Evolutionary conservation across 164 flowering plant species (phyloP).

Genomic region (Taxillus chinensis): DNA sequence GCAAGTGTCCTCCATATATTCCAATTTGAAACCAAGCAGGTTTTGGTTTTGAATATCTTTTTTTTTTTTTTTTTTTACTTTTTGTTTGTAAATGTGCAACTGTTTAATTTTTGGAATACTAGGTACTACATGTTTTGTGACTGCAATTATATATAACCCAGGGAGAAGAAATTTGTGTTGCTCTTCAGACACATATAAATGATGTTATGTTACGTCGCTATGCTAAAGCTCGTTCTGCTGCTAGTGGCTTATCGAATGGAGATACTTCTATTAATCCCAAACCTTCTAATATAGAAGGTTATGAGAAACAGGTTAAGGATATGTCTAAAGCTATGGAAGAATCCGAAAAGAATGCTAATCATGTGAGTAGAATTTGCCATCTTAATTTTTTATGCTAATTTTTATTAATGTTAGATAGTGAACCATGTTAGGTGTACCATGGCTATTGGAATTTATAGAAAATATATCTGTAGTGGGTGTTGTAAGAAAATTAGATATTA

Average conservation of each 20-base stretch:
- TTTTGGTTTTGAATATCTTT: conserved; percentile 9
- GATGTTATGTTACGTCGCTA: conserved; percentile 98
- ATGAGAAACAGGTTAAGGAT: conserved; percentile 74
- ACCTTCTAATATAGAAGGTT: conserved; percentile 39
- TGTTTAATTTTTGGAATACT: too few species aligned
- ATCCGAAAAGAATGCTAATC: conserved; percentile 55
- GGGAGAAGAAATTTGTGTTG: conserved; percentile 99
- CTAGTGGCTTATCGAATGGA: conserved; percentile 56
- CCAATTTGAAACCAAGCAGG: conserved; percentile 99
- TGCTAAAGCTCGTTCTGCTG: conserved; percentile 80
- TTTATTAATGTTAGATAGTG: not conserved
- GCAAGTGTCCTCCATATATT: conserved; percentile 98
- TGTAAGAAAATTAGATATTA: too few species aligned
- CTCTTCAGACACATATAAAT: conserved; percentile 98
- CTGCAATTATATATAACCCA: conserved; percentile 16
- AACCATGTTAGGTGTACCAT: too few species aligned
- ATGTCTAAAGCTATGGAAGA: conserved; percentile 71
- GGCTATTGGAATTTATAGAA: too few species aligned
- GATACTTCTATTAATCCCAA: conserved; percentile 40
- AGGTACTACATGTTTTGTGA: too few species aligned
- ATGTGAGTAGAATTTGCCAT: conserved; percentile 30
- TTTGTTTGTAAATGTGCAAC: too few species aligned
- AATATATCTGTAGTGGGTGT: too few species aligned
- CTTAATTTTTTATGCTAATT: not conserved
- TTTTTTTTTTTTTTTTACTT: not conserved